Evolutionary conservation across 192 early-diverging fungal species (phyloP), one percentile per base, ranked within the genome.

Genomic region (Backusella mclennaniae): DNA sequence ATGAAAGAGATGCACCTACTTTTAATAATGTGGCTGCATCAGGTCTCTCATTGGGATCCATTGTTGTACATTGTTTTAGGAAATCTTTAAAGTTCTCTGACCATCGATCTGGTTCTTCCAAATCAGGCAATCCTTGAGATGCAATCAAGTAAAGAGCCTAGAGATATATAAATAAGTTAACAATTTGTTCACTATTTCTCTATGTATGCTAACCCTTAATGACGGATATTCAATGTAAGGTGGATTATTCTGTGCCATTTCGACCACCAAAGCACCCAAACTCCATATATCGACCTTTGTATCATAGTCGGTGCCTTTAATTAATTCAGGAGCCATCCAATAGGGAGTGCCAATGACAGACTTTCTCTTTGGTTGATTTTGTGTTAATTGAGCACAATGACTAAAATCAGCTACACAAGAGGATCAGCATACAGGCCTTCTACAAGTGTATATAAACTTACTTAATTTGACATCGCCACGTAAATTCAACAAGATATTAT

Each of bases 321-420:
- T 94, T 8, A 98, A 96, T 82, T 98, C 97, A 46, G 97, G 97
- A 29, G 97, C 95, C 97, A 98, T 98, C 97, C 97, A 97, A 85
- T 96, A 98, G 11, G 96, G 94, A 35, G 96, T 97, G 29, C 91
- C 96, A 4, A 93, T 95, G 76, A 95, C 93, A 12, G 94, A 96
- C 31, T 90, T 92, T 52, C 96, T 90, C 74, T 95, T 94, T 66
- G 90, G 89, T 67, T 92, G 88, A 66, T 89, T 89, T 75, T 90
- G 92, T 1, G 94, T 92, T 41, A 98, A 86, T 82, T 96, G 93
- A 4, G 95, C 97, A 75, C 93, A 97, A 75, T 96, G 96, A 2
- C 97, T 95, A 89, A 99, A 99, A 83, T 99, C 97, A 31, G 94
- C 95, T 87, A 41, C 14, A 63, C 33, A 29, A 69, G 23, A 73